A percentile compares a stretch with the other conserved stretches of the same genome.
Evolutionary conservation across 73 alveolate genomes (phyloP).

Genomic region (Halteria grandinella): DNA sequence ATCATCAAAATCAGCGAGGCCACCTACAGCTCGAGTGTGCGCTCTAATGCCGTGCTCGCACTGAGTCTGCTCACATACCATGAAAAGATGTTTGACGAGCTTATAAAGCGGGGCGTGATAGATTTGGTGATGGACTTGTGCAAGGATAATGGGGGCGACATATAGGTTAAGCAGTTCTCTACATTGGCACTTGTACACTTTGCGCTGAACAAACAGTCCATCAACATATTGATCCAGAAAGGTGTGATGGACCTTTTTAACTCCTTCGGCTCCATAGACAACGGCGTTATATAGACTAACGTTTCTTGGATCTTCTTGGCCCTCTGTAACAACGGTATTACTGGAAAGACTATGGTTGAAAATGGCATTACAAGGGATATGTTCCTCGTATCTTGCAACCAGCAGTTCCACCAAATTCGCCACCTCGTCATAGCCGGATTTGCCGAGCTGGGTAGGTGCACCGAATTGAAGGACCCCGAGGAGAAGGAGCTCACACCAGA

Average conservation of each 20-base stretch:
- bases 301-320: constrained; percentile 78
- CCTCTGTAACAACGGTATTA: constrained; percentile 69
- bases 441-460: constrained; percentile 73
- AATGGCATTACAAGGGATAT: constrained; percentile 76
- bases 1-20: constrained; percentile 50
- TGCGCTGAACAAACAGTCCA: constrained; percentile 72
- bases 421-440: constrained; percentile 76
- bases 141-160: constrained; percentile 52
- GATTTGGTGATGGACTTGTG: constrained; percentile 74
- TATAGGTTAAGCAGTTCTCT: constrained; percentile 57
- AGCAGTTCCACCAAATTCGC: constrained; percentile 62
- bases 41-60: constrained; percentile 72
- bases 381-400: constrained; percentile 73
- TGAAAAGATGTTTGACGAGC: constrained; percentile 65
- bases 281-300: constrained; percentile 59
- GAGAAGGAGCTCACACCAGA: constrained; percentile 29
- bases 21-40: constrained; percentile 31
- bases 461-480: constrained; percentile 33
- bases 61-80: constrained; percentile 68
- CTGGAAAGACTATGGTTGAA: constrained; percentile 72
- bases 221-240: constrained; percentile 51
- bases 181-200: constrained; percentile 70
- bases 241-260: constrained; percentile 72
- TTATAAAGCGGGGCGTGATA: constrained; percentile 63
- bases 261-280: constrained; percentile 51